Percentiles rank a stretch among this genome's conserved stretches.
Evolutionary conservation across 2,329 filamentous ascomycete genomes (phyloP).

Genomic region (Xylaria sp.): DNA sequence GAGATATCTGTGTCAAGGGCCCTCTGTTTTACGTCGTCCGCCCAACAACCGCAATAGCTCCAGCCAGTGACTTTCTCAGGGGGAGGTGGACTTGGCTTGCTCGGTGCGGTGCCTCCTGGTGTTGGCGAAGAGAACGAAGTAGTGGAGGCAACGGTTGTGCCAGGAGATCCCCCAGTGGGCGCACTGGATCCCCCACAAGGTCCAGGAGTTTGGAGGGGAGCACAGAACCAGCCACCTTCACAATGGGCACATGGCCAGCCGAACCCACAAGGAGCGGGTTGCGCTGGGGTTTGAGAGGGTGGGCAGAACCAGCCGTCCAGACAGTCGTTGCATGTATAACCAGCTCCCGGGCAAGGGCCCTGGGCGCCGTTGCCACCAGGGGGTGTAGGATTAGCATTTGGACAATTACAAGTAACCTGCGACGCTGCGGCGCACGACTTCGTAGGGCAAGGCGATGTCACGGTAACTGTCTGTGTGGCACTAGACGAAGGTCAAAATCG

Average conservation of each 20-base stretch:
- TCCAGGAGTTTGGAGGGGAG: slow-evolving; percentile 35
- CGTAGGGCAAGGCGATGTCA: slow-evolving; percentile 31
- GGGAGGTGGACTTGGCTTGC: slow-evolving; percentile 28
- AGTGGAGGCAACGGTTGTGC: background rate
- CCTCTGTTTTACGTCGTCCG: slow-evolving; percentile 34
- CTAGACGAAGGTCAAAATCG: slow-evolving; percentile 9
- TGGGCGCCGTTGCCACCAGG: slow-evolving; percentile 25
- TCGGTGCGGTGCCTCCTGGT: slow-evolving; percentile 6
- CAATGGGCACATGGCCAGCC: slow-evolving; percentile 47
- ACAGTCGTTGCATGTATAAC: slow-evolving; percentile 46
- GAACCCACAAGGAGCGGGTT: slow-evolving; percentile 43
- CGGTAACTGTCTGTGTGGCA: slow-evolving; percentile 10
- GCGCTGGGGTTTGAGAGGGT: slow-evolving; percentile 42
- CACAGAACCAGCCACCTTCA: slow-evolving; percentile 46
- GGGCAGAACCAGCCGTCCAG: slow-evolving; percentile 47
- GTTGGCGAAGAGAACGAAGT: background rate
- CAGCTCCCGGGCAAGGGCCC: slow-evolving; percentile 44
- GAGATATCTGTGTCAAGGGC: slow-evolving; percentile 30
- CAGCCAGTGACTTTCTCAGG: slow-evolving; percentile 35
- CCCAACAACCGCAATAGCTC: slow-evolving; percentile 43
- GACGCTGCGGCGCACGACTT: slow-evolving; percentile 18
- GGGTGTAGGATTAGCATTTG: slow-evolving; percentile 20
- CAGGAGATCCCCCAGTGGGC: slow-evolving; percentile 14
- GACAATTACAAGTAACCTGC: slow-evolving; percentile 31
- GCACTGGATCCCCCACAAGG: slow-evolving; percentile 23